These are phyloP conservation scores for Apiospora pterosperma DNA, from an alignment of 2,329 filamentous ascomycete species.

Conservation along the genomic window DNA sequence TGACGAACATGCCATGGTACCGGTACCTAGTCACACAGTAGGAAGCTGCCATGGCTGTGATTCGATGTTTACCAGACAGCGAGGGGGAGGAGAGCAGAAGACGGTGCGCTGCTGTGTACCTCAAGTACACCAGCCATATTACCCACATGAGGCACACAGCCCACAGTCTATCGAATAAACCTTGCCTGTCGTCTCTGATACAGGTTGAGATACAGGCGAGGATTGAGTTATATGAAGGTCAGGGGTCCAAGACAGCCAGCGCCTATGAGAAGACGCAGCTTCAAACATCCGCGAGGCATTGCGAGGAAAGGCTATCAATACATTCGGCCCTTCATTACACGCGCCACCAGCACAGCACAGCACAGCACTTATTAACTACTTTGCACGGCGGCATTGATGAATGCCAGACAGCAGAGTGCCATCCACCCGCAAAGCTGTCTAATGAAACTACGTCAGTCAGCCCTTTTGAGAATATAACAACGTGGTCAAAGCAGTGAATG, in stretches of 20 bases:
- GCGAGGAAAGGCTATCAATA: neutral
- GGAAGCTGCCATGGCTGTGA: too few relatives aligned
- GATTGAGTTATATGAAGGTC: conserved; percentile 1
- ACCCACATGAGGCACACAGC: neutral
- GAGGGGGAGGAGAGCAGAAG: neutral
- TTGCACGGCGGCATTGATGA: neutral
- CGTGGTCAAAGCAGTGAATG: neutral
- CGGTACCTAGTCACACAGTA: too few relatives aligned
- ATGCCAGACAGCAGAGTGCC: neutral
- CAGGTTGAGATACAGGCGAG: neutral
- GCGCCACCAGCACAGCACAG: neutral
- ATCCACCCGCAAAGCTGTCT: neutral
- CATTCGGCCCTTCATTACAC: conserved; percentile 2
- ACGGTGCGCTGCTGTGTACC: too few relatives aligned
- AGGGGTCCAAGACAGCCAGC: conserved; percentile 1
- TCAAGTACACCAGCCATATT: neutral
- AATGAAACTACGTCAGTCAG: conserved; percentile 1
- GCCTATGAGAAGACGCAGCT: conserved; percentile 1
- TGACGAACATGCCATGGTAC: too few relatives aligned
- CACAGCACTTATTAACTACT: too few relatives aligned
- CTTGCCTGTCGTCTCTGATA: neutral
- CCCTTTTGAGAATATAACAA: neutral
- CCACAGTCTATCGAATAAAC: neutral
- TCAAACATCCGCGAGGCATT: conserved; percentile 2
- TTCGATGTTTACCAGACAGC: too few relatives aligned